phyloP scores from a whole-genome alignment of 257 asterid genomes.

The Ilex aquifolium region DNA sequence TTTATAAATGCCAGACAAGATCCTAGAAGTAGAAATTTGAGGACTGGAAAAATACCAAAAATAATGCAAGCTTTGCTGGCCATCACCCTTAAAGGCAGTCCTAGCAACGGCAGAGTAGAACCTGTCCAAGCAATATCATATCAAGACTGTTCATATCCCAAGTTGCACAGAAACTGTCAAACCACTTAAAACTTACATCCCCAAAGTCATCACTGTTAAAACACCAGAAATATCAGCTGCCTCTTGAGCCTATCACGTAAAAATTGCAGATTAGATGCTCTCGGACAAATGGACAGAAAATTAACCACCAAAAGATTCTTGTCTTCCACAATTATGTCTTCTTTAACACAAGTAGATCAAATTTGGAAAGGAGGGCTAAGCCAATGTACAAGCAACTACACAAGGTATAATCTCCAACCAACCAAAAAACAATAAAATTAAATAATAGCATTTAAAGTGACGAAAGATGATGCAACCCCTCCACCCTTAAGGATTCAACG shows the following conservation, averaged over 20 bases:
- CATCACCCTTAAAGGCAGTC: conserved; percentile 94
- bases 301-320: not conserved
- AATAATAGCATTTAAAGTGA: no score
- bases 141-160: conserved; percentile 27
- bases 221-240: conserved; percentile 78
- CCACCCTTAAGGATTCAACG: no score
- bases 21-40: conserved; percentile 1
- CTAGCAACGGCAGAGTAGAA: conserved; percentile 89
- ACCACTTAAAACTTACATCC: conserved; percentile 57
- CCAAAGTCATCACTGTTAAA: conserved; percentile 93
- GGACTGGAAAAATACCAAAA: conserved; percentile 55
- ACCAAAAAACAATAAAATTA: not conserved
- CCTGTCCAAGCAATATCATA: conserved; percentile 43
- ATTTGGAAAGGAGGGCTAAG: not conserved
- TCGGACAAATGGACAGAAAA: not conserved
- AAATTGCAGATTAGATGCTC: conserved; percentile 20
- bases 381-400: not conserved
- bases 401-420: not conserved
- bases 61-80: conserved; percentile 87
- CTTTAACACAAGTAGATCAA: not conserved
- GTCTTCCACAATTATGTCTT: not conserved
- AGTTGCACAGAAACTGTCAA: conserved; percentile 18
- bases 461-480: no score
- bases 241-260: conserved; percentile 69
- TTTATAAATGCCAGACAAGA: not conserved